These are phyloP conservation scores for Bigelowiella natans DNA, from an alignment of 78 protist species.

Conservation along the genomic window DNA sequence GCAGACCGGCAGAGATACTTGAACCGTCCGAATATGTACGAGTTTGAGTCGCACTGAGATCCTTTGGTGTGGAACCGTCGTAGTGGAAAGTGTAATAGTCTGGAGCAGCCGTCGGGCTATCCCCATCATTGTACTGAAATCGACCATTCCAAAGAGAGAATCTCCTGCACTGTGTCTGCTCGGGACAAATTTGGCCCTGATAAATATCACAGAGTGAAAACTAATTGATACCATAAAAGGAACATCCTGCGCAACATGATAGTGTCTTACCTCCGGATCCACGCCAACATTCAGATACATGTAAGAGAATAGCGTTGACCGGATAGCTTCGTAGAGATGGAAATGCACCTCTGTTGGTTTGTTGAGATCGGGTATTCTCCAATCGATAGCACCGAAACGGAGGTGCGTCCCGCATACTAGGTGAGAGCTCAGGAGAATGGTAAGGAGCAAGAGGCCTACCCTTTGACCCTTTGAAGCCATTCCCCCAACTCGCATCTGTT, in stretches of 20 bases:
- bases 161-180: neutral
- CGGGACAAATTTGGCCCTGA: neutral
- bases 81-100: neutral
- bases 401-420: too few relatives aligned
- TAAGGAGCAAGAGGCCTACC: too few relatives aligned
- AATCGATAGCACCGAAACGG: neutral
- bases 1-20: neutral
- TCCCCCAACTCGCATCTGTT: too few relatives aligned
- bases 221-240: too few relatives aligned
- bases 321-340: neutral
- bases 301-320: neutral
- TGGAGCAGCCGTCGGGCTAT: neutral
- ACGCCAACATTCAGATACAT: neutral
- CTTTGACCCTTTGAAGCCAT: too few relatives aligned
- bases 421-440: too few relatives aligned
- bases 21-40: neutral
- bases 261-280: neutral
- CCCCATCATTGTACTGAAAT: neutral
- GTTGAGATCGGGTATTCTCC: neutral
- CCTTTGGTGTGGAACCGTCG: neutral
- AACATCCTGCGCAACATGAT: too few relatives aligned
- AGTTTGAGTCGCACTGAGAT: neutral
- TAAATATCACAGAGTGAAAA: too few relatives aligned
- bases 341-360: neutral
- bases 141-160: neutral